Conservation (phyloP, 495 filamentous ascomycete species). For the Clavariopsis aquatica region DNA sequence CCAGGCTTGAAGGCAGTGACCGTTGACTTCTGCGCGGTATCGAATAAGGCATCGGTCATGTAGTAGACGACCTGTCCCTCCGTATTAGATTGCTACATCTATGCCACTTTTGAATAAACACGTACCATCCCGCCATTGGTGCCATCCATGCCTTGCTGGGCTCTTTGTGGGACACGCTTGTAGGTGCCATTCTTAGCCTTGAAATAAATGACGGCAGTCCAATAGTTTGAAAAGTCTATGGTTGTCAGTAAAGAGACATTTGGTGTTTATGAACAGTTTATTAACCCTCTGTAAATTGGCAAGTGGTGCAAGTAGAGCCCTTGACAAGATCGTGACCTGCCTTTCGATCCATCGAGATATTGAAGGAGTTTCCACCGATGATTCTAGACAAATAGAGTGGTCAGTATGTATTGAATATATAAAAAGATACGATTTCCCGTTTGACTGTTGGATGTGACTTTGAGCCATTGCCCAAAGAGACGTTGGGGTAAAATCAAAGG, state of each 20-base stretch:
- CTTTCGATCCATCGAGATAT: constrained; percentile 34
- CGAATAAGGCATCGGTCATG: constrained; percentile 33
- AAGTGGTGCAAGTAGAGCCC: constrained; percentile 37
- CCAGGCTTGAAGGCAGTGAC: constrained; percentile 38
- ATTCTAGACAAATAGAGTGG: background rate
- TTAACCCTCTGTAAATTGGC: constrained; percentile 33
- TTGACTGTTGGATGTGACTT: too few relatives aligned
- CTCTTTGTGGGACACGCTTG: constrained; percentile 33
- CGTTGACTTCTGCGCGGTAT: constrained; percentile 28
- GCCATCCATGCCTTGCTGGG: constrained; percentile 31
- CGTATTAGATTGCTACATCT: constrained; percentile 2
- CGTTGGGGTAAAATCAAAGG: too few relatives aligned
- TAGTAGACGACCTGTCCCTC: constrained; percentile 29
- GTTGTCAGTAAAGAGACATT: too few relatives aligned
- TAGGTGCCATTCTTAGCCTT: constrained; percentile 37
- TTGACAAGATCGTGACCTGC: constrained; percentile 30
- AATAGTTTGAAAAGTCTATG: constrained; percentile 39
- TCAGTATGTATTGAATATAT: background rate
- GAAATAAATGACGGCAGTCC: constrained; percentile 39
- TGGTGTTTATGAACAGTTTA: too few relatives aligned
- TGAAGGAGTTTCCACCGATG: constrained; percentile 34
- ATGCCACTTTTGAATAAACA: background rate
- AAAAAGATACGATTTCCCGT: too few relatives aligned
- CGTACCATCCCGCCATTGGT: constrained; percentile 35
- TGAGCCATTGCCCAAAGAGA: too few relatives aligned